Evolutionary conservation across 2,329 filamentous ascomycete species (phyloP).

Genomic region (Tolypocladium paradoxum): DNA sequence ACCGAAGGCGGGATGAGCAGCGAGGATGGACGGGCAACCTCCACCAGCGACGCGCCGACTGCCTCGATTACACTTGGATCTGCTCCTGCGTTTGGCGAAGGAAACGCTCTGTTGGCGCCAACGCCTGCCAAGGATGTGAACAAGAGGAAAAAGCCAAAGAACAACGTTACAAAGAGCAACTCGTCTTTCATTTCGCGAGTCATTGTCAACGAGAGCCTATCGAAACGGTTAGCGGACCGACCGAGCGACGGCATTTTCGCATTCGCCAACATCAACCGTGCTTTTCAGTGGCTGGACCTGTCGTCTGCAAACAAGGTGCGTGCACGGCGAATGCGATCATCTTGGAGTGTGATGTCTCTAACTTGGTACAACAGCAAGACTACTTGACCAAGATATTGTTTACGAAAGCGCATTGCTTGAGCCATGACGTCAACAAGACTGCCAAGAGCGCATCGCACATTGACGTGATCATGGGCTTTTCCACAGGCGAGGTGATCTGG

Average conservation of each 20-base stretch:
- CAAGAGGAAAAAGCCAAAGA: conserved; percentile 90
- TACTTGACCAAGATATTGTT: conserved; percentile 94
- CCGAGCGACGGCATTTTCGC: conserved; percentile 71
- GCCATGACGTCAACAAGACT: conserved; percentile 79
- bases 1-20: conserved; percentile 49
- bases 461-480: conserved; percentile 91
- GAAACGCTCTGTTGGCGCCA: conserved; percentile 61
- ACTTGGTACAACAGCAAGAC: conserved; percentile 51
- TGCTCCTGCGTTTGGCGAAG: conserved; percentile 71
- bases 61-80: conserved; percentile 29
- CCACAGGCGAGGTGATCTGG: conserved; percentile 95
- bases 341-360: conserved; percentile 6
- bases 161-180: conserved; percentile 96
- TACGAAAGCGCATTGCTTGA: conserved; percentile 89
- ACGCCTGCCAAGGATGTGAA: conserved; percentile 57
- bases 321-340: not conserved
- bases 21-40: conserved; percentile 43
- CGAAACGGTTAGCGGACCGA: conserved; percentile 71
- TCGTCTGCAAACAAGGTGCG: conserved; percentile 59
- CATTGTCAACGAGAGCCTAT: conserved; percentile 73
- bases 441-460: conserved; percentile 75
- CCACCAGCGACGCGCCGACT: conserved; percentile 37
- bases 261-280: conserved; percentile 91
- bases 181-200: conserved; percentile 97
- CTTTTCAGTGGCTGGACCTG: conserved; percentile 92